Conservation (phyloP, 345 rosid genomes). For the Dimocarpus longan region DNA sequence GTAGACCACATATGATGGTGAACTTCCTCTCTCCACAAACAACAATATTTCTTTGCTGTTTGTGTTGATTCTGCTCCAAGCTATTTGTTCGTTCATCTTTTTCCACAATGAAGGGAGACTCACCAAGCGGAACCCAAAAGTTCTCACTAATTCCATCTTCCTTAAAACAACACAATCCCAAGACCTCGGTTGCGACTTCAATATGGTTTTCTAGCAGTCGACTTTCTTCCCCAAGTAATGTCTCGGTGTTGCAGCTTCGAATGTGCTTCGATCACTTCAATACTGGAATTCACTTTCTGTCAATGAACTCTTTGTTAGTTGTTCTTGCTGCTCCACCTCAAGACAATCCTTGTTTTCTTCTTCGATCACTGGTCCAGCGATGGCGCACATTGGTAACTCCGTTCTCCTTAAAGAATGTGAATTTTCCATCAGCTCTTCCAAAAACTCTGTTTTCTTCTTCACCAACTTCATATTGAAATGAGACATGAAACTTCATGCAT, state of each 20-base stretch:
- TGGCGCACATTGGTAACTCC: neutral
- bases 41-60: neutral
- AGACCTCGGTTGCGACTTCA: neutral
- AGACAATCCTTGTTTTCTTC: constrained; percentile 5
- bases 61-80: neutral
- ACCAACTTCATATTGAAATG: neutral
- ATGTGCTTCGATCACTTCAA: neutral
- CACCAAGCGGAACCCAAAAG: constrained; percentile 2
- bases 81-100: neutral
- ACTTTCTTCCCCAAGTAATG: constrained; percentile 5
- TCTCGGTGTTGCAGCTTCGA: neutral
- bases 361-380: neutral
- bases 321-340: neutral
- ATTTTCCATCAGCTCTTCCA: neutral
- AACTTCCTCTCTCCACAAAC: neutral
- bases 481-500: too few species aligned
- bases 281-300: neutral
- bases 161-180: neutral
- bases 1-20: constrained; percentile 18
- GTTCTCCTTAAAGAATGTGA: neutral
- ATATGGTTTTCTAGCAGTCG: neutral
- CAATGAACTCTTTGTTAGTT: neutral
- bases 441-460: neutral
- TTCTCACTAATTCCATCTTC: neutral
- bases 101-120: neutral